Percentiles rank a stretch among this genome's conserved stretches.
Conservation (phyloP, 2,329 filamentous ascomycete species). For the Curvularia eragrostidis region DNA sequence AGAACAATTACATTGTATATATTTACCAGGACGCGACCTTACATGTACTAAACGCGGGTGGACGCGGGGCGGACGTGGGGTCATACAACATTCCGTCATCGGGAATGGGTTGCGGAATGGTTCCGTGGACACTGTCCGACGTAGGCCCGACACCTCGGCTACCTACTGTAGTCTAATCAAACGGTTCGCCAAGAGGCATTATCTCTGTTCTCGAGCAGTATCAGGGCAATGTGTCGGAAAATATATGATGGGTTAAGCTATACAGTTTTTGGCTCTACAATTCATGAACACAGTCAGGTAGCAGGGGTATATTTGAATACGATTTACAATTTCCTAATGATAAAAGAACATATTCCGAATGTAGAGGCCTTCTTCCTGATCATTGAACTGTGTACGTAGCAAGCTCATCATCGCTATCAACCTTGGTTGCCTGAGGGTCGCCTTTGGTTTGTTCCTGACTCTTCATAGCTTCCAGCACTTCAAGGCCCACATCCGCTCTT, state of each 20-base stretch:
- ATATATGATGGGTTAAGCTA: background rate
- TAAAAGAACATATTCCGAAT: background rate
- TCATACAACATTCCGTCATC: slow-evolving; percentile 2
- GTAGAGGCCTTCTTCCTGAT: background rate
- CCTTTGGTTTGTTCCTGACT: slow-evolving; percentile 23
- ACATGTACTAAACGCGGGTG: slow-evolving; percentile 3
- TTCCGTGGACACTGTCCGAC: slow-evolving; percentile 5
- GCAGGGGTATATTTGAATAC: background rate
- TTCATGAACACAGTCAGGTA: background rate
- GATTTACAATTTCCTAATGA: background rate
- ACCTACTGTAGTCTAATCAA: background rate
- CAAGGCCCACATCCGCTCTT: slow-evolving; percentile 49
- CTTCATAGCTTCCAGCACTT: slow-evolving; percentile 49
- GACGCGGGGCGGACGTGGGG: slow-evolving; percentile 13
- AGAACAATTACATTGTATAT: background rate
- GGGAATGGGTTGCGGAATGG: slow-evolving; percentile 4
- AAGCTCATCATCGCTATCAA: slow-evolving; percentile 18
- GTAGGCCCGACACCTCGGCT: background rate
- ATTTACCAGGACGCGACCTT: background rate
- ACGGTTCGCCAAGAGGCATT: background rate
- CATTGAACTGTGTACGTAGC: slow-evolving; percentile 4
- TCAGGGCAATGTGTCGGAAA: background rate
- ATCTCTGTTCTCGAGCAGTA: background rate
- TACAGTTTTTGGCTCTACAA: background rate
- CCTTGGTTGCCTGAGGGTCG: slow-evolving; percentile 12